Conservation (phyloP, 805 yeast genomes). For the Teunomyces gatunensis region DNA sequence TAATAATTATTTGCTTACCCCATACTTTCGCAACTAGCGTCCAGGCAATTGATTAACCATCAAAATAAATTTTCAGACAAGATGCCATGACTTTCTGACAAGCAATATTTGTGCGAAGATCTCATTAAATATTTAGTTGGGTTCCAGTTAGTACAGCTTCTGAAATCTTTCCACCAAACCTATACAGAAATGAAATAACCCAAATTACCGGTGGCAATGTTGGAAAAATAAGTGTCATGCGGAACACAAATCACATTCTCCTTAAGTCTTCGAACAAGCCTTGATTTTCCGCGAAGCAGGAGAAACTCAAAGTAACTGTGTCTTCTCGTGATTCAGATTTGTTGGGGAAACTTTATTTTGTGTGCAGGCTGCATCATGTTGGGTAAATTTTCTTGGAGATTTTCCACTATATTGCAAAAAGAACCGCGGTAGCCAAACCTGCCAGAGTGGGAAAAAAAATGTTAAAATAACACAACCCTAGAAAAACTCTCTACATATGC, state of each 20-base stretch:
- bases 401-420: not conserved
- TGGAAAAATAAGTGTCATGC: not conserved
- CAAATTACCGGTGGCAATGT: not conserved
- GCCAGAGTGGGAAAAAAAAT: not conserved
- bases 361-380: conserved; percentile 1
- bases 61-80: not conserved
- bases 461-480: not conserved
- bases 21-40: not conserved
- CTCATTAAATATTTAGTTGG: not conserved
- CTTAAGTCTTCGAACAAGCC: not conserved
- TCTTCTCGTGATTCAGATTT: not conserved
- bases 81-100: not conserved
- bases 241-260: not conserved
- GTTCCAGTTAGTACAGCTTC: not conserved
- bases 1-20: not conserved
- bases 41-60: too few species aligned
- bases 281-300: not conserved
- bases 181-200: not conserved
- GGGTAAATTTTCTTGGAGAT: not conserved
- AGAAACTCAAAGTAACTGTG: not conserved
- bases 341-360: conserved; percentile 2
- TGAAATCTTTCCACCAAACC: not conserved
- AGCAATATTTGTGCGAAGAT: not conserved
- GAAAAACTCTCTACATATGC: not conserved
- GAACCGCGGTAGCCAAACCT: not conserved